These are phyloP conservation scores for Xerocomellus intermedius DNA, from an alignment of 768 basidiomycete genomes.

Conservation along the genomic window DNA sequence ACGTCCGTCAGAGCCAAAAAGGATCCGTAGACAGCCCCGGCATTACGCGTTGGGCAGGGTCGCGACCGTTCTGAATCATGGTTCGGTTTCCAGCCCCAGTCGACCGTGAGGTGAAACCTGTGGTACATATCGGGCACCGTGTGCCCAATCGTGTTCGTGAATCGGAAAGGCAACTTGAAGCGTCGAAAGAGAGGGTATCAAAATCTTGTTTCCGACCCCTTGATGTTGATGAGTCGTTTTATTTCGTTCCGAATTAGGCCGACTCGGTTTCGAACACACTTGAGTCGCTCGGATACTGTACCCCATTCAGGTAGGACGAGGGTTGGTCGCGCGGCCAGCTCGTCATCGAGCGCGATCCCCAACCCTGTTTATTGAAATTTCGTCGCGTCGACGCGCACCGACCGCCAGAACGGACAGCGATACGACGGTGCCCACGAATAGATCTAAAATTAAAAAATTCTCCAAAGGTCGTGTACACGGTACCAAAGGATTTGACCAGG, in stretches of 20 bases:
- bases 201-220: not conserved
- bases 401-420: not conserved
- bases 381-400: not conserved
- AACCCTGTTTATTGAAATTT: not conserved
- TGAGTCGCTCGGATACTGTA: not conserved
- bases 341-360: not conserved
- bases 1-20: not conserved
- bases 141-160: not conserved
- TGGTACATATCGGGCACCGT: not conserved
- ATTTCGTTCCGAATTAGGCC: not conserved
- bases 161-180: not conserved
- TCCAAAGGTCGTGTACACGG: not conserved
- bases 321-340: not conserved
- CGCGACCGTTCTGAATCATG: not conserved
- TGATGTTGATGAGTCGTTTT: not conserved
- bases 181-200: not conserved
- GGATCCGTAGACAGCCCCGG: not conserved
- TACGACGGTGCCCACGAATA: not conserved
- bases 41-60: not conserved
- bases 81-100: not conserved
- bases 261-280: slow-evolving; percentile 8
- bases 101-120: not conserved
- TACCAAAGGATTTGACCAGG: not conserved
- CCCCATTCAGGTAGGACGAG: not conserved
- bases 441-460: not conserved